phyloP scores from a whole-genome alignment of 139 green algal species.

The Gonium pectorale region DNA sequence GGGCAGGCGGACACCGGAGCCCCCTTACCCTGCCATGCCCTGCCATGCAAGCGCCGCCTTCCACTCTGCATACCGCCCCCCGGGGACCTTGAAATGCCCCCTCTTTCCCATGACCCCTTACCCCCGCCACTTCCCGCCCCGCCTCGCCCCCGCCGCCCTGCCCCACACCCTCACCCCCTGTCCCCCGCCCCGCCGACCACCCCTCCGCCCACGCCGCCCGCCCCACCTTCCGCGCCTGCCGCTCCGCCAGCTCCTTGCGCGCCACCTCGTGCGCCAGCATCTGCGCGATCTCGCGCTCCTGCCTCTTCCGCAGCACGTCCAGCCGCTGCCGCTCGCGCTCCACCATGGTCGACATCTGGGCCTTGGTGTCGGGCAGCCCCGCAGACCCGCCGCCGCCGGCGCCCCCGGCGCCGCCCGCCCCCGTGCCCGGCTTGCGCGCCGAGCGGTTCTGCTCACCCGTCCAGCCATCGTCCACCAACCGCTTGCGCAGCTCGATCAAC shows the following conservation, averaged over 20 bases:
- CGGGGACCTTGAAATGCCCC: too few species aligned
- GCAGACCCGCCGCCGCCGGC: not conserved
- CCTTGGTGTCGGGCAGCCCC: not conserved
- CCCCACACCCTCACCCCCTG: not conserved
- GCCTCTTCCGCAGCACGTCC: slow-evolving; percentile 83
- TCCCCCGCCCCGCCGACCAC: slow-evolving; percentile 42
- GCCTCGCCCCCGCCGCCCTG: not conserved
- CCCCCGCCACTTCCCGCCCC: too few species aligned
- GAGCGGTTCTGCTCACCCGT: slow-evolving; percentile 19
- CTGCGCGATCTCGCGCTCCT: slow-evolving; percentile 79
- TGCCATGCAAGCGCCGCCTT: too few species aligned
- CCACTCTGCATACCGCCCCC: too few species aligned
- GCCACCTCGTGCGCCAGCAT: slow-evolving; percentile 80
- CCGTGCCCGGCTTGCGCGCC: not conserved
- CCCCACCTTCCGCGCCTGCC: slow-evolving; percentile 75
- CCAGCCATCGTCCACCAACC: slow-evolving; percentile 68
- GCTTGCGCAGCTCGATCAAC: slow-evolving; percentile 77
- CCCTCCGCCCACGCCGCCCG: too few species aligned
- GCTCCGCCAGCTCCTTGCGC: slow-evolving; percentile 78
- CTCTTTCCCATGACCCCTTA: too few species aligned
- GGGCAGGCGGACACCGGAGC: too few species aligned
- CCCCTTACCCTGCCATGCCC: too few species aligned
- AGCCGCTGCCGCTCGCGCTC: slow-evolving; percentile 85
- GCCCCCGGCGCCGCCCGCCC: not conserved
- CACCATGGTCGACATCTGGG: slow-evolving; percentile 71